Percentiles rank a stretch among this genome's conserved stretches.
Conservation (phyloP, 768 basidiomycete genomes). For the Cantharellus anzutake region DNA sequence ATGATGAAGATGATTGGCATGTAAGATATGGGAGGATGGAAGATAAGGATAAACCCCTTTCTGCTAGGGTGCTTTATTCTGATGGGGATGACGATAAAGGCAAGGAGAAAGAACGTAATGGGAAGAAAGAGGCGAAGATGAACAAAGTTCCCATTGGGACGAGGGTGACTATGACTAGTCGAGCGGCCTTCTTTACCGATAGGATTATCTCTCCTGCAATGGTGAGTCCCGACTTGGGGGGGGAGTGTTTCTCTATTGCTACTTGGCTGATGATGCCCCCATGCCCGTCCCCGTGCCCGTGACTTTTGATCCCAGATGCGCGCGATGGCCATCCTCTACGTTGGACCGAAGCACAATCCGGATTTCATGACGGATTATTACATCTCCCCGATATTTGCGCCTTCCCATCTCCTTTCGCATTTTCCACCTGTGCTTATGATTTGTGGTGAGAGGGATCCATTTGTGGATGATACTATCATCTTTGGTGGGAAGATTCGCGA, state of each 20-base stretch:
- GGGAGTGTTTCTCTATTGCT: too few species aligned
- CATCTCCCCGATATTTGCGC: slow-evolving; percentile 87
- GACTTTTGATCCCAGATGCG: slow-evolving; percentile 56
- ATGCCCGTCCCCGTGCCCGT: too few species aligned
- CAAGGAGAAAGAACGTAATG: slow-evolving; percentile 26
- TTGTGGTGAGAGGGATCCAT: slow-evolving; percentile 88
- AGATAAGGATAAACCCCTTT: slow-evolving; percentile 59
- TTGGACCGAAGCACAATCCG: slow-evolving; percentile 84
- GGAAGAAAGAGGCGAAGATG: slow-evolving; percentile 22
- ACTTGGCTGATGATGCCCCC: too few species aligned
- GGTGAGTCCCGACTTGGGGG: slow-evolving; percentile 32
- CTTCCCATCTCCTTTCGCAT: slow-evolving; percentile 61
- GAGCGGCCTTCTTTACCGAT: slow-evolving; percentile 87
- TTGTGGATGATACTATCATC: slow-evolving; percentile 95
- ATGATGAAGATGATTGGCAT: slow-evolving; percentile 19
- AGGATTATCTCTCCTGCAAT: slow-evolving; percentile 87
- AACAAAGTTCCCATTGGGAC: slow-evolving; percentile 50
- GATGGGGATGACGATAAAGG: background rate
- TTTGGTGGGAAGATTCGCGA: slow-evolving; percentile 90
- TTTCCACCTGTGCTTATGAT: slow-evolving; percentile 91
- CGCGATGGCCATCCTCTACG: slow-evolving; percentile 95
- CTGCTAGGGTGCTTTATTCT: slow-evolving; percentile 43
- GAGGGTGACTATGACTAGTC: slow-evolving; percentile 83
- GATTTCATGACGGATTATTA: slow-evolving; percentile 92
- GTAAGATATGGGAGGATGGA: slow-evolving; percentile 27